Evolutionary conservation across 176 grass and related monocot species (phyloP), one percentile per base, ranked within the genome.

Genomic region (Carex littledalei): DNA sequence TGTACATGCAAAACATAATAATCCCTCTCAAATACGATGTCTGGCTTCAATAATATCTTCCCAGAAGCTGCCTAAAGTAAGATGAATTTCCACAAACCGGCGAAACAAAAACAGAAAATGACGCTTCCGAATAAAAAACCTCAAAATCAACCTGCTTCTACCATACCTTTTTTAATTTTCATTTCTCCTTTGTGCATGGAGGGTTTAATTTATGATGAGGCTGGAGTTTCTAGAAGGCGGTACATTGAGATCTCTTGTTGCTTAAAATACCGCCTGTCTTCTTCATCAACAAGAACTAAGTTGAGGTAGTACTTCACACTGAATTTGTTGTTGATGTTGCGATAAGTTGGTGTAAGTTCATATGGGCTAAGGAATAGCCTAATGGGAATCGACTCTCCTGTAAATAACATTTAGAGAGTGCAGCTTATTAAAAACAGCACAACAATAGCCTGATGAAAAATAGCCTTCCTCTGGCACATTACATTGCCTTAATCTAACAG

Each of bases 221-320:
- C 18, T 32, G 78, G 80, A 83, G 86, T 82, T 88, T 88, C 89
- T 75, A 86, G 86, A 76, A 88, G 86, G 60, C 89, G 95, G 72
- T 89, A 98, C 73, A 98, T 86, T 0, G 90, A 94, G 35, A 98
- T 95, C 57, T 98, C 95, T 86, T 98, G 95, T 72, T 98, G 95
- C 83, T 98, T 98, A 82, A 98, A 98, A 70, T 98, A 98, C 64
- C 93, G 92, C n/a, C 93, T 85, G 52, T 98, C 95, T 85, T 98
- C 95, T 86, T 98, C 95, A 18, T 98, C 95, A 0, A 98, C 91
- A 34, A 98, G 91, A n/a, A 98, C 95, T 55, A 98, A 86, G 72
- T 98, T 95, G 73, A 98, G 85, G 89, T 93, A 98, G 57, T 98
- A 98, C 67, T 95, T 98, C 12, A 98, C 95, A 3, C 93, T 95